Evolutionary conservation across 2,329 filamentous ascomycete species (phyloP).

Genomic region (Fusarium begoniae): DNA sequence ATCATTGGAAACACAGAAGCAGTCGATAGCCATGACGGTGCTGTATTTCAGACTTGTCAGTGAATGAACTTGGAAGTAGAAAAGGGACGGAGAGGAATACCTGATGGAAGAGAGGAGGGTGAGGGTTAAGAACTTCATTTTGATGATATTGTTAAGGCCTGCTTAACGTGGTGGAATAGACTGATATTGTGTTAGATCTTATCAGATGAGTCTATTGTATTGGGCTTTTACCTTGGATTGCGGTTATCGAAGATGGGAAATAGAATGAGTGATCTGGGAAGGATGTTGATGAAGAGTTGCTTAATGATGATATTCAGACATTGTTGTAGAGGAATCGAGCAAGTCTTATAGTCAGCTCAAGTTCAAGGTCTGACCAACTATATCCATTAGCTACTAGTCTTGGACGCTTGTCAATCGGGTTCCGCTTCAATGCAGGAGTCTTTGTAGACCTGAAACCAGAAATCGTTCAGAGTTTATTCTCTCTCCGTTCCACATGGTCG

Average conservation of each 20-base stretch:
- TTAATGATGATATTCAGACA: too few species aligned
- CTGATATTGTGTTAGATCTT: fast-evolving
- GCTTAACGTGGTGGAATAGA: background rate
- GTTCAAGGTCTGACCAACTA: fast-evolving
- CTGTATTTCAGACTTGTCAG: fast-evolving
- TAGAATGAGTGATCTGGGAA: fast-evolving
- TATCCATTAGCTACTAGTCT: fast-evolving
- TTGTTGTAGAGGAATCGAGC: background rate
- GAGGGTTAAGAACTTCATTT: background rate
- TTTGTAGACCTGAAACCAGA: background rate
- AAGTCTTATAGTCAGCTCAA: background rate
- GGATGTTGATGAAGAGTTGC: fast-evolving
- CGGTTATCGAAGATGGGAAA: background rate
- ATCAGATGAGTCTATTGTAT: fast-evolving
- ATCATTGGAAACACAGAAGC: background rate
- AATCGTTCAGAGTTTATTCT: background rate
- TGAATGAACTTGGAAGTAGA: fast-evolving
- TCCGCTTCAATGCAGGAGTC: too few species aligned
- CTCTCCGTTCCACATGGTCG: fast-evolving
- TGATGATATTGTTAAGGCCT: background rate
- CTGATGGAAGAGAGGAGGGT: background rate
- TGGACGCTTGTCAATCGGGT: fast-evolving
- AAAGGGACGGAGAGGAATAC: fast-evolving
- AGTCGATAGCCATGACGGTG: background rate
- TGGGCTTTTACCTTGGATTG: fast-evolving